A percentile compares a stretch with the other conserved stretches of the same genome.
Evolutionary conservation across 2,329 filamentous ascomycete genomes (phyloP).

Genomic region (Pleurostoma richardsiae): DNA sequence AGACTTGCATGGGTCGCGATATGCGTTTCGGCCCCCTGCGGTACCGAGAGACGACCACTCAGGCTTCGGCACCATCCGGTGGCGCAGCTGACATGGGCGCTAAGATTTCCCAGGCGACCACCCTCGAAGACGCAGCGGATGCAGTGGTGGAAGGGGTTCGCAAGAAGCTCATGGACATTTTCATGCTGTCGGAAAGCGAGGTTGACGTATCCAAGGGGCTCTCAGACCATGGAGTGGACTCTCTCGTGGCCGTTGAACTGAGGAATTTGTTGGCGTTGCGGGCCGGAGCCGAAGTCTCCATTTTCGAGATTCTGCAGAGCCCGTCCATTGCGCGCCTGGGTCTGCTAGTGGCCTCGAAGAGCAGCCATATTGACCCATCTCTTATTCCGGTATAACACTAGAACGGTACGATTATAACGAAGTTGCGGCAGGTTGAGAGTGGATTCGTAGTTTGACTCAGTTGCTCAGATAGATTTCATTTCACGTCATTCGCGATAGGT

Average conservation of each 20-base stretch:
- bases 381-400: too few species aligned
- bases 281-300: neutral
- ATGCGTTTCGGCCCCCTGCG: constrained; percentile 9
- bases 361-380: neutral
- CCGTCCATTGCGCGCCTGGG: neutral
- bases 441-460: too few species aligned
- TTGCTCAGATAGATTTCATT: too few species aligned
- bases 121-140: constrained; percentile 10
- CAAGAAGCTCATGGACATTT: constrained; percentile 15
- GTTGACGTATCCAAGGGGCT: constrained; percentile 15
- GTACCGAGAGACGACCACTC: constrained; percentile 3
- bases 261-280: constrained; percentile 10
- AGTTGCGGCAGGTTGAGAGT: too few species aligned
- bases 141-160: constrained; percentile 12
- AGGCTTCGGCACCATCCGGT: neutral
- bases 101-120: neutral
- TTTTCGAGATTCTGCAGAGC: constrained; percentile 1
- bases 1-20: constrained; percentile 7
- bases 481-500: too few species aligned
- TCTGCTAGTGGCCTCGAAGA: neutral
- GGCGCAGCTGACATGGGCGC: neutral
- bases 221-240: constrained; percentile 21
- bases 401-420: too few species aligned
- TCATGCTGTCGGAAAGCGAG: constrained; percentile 17
- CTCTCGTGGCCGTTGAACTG: constrained; percentile 23